Base-by-base conservation (phyloP, 2,329 filamentous ascomycete genomes). In the Mycosphaerella arachidis region DNA sequence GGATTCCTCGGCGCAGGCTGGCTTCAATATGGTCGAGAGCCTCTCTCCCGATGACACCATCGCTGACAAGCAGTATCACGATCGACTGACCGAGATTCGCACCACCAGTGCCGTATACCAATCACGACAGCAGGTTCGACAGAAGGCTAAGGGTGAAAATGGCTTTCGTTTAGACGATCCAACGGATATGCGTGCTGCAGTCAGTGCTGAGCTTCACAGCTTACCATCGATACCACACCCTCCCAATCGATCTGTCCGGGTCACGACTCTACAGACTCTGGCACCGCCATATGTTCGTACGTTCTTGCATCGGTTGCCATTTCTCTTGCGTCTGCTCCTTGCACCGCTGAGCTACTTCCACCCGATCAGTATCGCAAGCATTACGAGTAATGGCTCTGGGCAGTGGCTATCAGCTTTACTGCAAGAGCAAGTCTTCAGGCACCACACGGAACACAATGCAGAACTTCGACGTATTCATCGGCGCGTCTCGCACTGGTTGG, bases 331-430 rank as follows among this genome's bases (percentile, higher is more conserved):
- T 16, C 62, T 80, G 0, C 74, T 82, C 6, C 74, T 84, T 0
- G 77, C 74, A 27, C 77, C 79, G 0, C 68, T 84, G 4, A 78
- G 76, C 60, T 82, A 83, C 63, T 82, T 83, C 59, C 81, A 84
- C 60, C 78, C 80, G 0, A 75, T 83, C 53, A 73, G 71, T 46
- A 78, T 83, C 61, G 68, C 73, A n/a, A 82, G 80, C 0, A 73
- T 84, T 51, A 81, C 76, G 29, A 76, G 77, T 1, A 79, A 78
- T 5, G 77, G 78, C 0, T 82, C 81, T 6, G 81, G 81, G 0
- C 75, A 76, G 57, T 83, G 79, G 77, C 75, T 83, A 18, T 76
- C 78, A 2, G 71, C 72, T 9, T 68, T 82, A 46, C 75, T 84
- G 52, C 72, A 77, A 37, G 67, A 79, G 33, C 74, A 82, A 20